Evolutionary conservation across 2,329 filamentous ascomycete species (phyloP), one percentile per base, ranked within the genome.

Genomic region (Aureobasidium mangrovei): DNA sequence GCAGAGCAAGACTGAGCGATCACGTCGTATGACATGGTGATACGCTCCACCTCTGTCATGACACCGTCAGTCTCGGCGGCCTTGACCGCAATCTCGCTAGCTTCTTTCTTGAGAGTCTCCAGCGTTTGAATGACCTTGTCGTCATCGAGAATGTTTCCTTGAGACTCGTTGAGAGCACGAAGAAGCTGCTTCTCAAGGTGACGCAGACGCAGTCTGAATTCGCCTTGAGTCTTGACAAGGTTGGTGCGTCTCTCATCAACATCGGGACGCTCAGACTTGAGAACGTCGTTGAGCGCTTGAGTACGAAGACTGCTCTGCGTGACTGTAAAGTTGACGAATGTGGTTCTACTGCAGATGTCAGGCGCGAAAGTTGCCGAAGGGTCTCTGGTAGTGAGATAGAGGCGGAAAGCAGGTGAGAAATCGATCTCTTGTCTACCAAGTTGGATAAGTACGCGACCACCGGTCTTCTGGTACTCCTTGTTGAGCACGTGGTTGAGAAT

Each of bases 291-390:
- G 61, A 98, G 82, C 1, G 93, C 96, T 71, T 98, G 93, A 2
- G 93, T 97, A 73, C 95, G 93, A 66, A 98, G 78, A 77, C 91
- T 97, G 80, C 93, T 96, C 74, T 97, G 91, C 4, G 93, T 98
- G 59, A 98, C 91, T 1, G 94, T 97, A 64, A 98, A 98, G 73
- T 98, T 98, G 79, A 98, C 93, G 72, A 98, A 95, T 0, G 94
- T 98, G 5, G 93, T 97, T 65, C 94, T 83, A 77, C 90, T 95
- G 82, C 94, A 98, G 60, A 98, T 89, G 67, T 98, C 93, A 0
- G 93, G 94, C 6, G 93, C 84, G 69, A 98, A 98, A 6, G 85
- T 88, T 28, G 93, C 91, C 40, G 94, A 98, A 1, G 94, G 94
- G 73, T 98, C 93, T 64, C 91, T 81, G 1, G 94, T 98, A 0